Evolutionary conservation across 805 yeast genomes (phyloP), one percentile per base, ranked within the genome.

Genomic region (Candida nonsorbophila): DNA sequence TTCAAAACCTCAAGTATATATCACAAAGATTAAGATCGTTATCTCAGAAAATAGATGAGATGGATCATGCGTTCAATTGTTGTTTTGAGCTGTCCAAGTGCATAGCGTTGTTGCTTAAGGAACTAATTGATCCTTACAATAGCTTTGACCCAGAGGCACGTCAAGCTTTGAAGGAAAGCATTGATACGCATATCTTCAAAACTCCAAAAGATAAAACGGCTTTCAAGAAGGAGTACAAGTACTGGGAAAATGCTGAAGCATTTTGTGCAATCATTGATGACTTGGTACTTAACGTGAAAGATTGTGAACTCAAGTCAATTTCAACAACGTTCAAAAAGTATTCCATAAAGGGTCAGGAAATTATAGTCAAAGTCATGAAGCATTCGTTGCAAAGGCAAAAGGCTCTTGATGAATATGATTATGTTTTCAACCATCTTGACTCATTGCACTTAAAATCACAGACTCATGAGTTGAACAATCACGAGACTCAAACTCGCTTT

Each of bases 331-430:
- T n/a, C n/a, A n/a, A n/a, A n/a, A n/a, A n/a, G n/a, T n/a, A n/a
- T n/a, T n/a, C n/a, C n/a, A n/a, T n/a, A n/a, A n/a, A n/a, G n/a
- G n/a, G n/a, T n/a, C n/a, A n/a, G n/a, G n/a, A n/a, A n/a, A n/a
- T n/a, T n/a, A n/a, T n/a, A n/a, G n/a, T n/a, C n/a, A n/a, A n/a
- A n/a, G n/a, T n/a, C n/a, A n/a, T n/a, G n/a, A n/a, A n/a, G n/a
- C n/a, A n/a, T n/a, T n/a, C n/a, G n/a, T n/a, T n/a, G n/a, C n/a
- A n/a, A n/a, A n/a, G 44, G 15, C 56, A 57, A 10, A 44, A 44
- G 30, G 53, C 61, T 1, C 43, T 64, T 15, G 41, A 64, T 30
- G 69, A 62, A 24, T 58, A 58, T 38, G 71, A 67, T 33, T 49
- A 45, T 27, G 47, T 53, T 9, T 39, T 36, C 19, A 55, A 53